Evolutionary conservation across 495 filamentous ascomycete genomes (phyloP).

Genomic region (Astrothelium macrocarpum): DNA sequence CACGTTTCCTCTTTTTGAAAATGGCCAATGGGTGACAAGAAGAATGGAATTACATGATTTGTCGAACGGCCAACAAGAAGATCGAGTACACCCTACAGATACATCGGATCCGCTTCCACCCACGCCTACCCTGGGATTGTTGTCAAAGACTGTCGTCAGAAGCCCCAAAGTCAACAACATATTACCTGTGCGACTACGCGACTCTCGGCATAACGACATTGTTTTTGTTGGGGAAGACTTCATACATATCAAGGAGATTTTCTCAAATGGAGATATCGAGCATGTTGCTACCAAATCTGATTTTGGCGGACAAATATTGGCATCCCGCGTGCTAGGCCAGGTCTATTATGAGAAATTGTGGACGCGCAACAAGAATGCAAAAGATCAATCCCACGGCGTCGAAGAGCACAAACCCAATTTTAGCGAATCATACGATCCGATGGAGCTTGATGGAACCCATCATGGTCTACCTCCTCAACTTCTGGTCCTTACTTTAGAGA

Average conservation of each 20-base stretch:
- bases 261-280: slow-evolving; percentile 52
- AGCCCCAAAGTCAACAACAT: slow-evolving; percentile 72
- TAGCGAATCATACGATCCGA: slow-evolving; percentile 4
- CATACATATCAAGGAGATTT: slow-evolving; percentile 62
- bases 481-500: slow-evolving; percentile 60
- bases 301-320: slow-evolving; percentile 61
- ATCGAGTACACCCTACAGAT: background rate
- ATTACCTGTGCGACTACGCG: slow-evolving; percentile 66
- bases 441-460: background rate
- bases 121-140: slow-evolving; percentile 46
- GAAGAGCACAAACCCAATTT: slow-evolving; percentile 24
- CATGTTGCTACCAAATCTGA: slow-evolving; percentile 63
- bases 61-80: background rate
- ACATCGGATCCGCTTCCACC: background rate
- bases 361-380: slow-evolving; percentile 20
- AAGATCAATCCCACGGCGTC: slow-evolving; percentile 12
- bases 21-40: background rate
- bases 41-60: background rate
- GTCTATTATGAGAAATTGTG: too few relatives aligned
- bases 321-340: slow-evolving; percentile 48
- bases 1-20: background rate
- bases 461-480: slow-evolving; percentile 58
- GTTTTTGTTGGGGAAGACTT: slow-evolving; percentile 64
- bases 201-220: slow-evolving; percentile 66
- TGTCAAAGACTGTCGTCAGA: slow-evolving; percentile 65